Evolutionary conservation across 1,139 yeast species (phyloP).

Genomic region (Hyphopichia fennica): DNA sequence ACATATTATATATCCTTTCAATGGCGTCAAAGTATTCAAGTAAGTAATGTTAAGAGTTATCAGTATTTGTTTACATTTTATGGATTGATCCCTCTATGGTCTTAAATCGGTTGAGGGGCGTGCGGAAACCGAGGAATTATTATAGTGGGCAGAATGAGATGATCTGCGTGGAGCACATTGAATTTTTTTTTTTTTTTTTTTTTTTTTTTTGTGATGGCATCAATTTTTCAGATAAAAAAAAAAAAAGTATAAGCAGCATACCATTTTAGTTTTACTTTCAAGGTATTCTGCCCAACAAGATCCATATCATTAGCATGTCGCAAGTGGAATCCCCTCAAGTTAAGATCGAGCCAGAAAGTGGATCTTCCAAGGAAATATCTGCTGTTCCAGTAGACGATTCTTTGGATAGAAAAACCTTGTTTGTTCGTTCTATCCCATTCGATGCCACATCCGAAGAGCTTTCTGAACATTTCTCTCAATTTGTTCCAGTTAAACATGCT

Average conservation of each 20-base stretch:
- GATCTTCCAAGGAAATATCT: neutral
- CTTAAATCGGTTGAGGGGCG: too few relatives aligned
- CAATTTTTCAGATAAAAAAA: neutral
- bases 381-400: constrained; percentile 26
- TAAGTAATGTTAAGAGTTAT: too few relatives aligned
- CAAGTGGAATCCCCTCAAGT: constrained; percentile 5
- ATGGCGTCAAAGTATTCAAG: neutral
- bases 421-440: constrained; percentile 80
- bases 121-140: neutral
- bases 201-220: neutral
- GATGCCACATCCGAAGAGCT: constrained; percentile 81
- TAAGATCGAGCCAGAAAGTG: neutral
- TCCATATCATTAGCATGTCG: constrained; percentile 8
- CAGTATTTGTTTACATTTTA: too few relatives aligned
- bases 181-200: constrained; percentile 5
- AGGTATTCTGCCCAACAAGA: neutral
- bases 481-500: constrained; percentile 95
- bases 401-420: constrained; percentile 65
- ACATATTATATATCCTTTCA: too few relatives aligned
- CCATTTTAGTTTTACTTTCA: too few relatives aligned
- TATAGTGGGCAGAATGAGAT: neutral
- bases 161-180: too few relatives aligned
- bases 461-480: constrained; percentile 81
- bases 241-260: too few relatives aligned
- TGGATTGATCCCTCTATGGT: too few relatives aligned